A percentile compares a stretch with the other conserved stretches of the same genome.
Conservation (phyloP, 441 rosid species). For the Cnidoscolus chayamansa region DNA sequence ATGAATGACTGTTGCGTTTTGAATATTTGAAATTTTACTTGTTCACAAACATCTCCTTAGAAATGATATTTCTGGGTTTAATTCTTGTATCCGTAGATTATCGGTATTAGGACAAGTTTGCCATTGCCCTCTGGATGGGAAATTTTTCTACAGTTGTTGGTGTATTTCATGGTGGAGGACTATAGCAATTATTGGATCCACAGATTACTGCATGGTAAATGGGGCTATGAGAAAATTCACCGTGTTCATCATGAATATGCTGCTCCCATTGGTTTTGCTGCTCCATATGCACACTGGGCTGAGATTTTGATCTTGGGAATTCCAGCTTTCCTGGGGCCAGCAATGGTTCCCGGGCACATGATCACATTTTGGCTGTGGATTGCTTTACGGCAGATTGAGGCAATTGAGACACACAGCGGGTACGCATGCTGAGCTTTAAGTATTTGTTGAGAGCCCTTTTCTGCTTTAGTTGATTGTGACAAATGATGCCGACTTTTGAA, state of each 20-base stretch:
- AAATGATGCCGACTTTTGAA: conserved; percentile 40
- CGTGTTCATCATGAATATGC: conserved; percentile 76
- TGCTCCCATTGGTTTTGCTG: conserved; percentile 81
- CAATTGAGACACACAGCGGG: conserved; percentile 95
- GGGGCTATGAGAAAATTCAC: conserved; percentile 96
- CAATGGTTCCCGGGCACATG: conserved; percentile 83
- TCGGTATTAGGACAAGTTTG: conserved; percentile 63
- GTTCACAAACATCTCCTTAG: neutral
- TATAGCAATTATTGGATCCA: conserved; percentile 91
- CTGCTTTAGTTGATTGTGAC: conserved; percentile 32
- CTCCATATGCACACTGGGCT: conserved; percentile 90
- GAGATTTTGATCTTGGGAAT: conserved; percentile 80
- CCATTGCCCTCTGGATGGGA: conserved; percentile 77
- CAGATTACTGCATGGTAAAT: conserved; percentile 67
- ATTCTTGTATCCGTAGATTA: conserved; percentile 40
- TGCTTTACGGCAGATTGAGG: conserved; percentile 75
- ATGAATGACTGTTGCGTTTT: conserved; percentile 5
- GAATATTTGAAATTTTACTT: neutral
- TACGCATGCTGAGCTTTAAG: conserved; percentile 41
- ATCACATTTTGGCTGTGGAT: conserved; percentile 88
- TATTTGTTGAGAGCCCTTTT: conserved; percentile 26
- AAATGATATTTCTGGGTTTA: neutral
- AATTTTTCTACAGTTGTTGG: conserved; percentile 54
- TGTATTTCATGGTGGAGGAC: conserved; percentile 77
- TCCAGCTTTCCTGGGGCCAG: conserved; percentile 92